Base-by-base conservation (phyloP, 164 flowering plant genomes). In the Umbilicus rupestris region DNA sequence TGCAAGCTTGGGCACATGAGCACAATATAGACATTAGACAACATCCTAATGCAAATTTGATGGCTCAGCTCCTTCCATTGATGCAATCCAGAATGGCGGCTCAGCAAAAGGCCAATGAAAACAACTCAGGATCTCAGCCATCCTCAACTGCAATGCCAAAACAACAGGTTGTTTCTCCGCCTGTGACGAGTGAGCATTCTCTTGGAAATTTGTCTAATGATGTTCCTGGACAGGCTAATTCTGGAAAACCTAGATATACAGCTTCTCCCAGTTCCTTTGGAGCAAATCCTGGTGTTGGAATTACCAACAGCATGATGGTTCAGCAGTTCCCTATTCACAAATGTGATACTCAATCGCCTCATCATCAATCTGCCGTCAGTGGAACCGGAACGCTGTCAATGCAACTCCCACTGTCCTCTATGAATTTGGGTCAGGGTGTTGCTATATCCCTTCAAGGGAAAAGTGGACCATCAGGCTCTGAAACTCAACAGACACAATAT, bases 1-100 rank as follows among this genome's bases (percentile, higher is more conserved):
- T 87, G 81, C 91, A 92, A 66, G 92, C 92, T 17, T 85, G 92
- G 91, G 97, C 96, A 35, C 74, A 67, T 70, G 99, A 92, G 73
- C 86, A 79, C 66, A 92, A 90, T 76, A 82, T 95, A 73, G 99
- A 95, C 78, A 76, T 90, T 15, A 82, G 96, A 30, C 75, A 57
- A 33, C 98, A 96, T 60, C 87, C 81, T 64, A 86, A 89, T 84
- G 93, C 91, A 62, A 81, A 75, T 77, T 64, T 89, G 74, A 71
- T 91, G 69, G 77, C 92, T 22, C 97, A 91, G 70, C 78, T 94
- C 17, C 78, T 90, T 69, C 96, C 96, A 14, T 62, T 82, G 20
- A 78, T 83, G 90, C 97, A 92, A 71, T 78, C 97, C 45, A 82
- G 81, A 67, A 79, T 87, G 84, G 78, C 76, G 66, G 79, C 83